Percentiles rank a stretch among this genome's conserved stretches.
Evolutionary conservation across 2,329 filamentous ascomycete genomes (phyloP).

Genomic region (Geosmithia putterillii): DNA sequence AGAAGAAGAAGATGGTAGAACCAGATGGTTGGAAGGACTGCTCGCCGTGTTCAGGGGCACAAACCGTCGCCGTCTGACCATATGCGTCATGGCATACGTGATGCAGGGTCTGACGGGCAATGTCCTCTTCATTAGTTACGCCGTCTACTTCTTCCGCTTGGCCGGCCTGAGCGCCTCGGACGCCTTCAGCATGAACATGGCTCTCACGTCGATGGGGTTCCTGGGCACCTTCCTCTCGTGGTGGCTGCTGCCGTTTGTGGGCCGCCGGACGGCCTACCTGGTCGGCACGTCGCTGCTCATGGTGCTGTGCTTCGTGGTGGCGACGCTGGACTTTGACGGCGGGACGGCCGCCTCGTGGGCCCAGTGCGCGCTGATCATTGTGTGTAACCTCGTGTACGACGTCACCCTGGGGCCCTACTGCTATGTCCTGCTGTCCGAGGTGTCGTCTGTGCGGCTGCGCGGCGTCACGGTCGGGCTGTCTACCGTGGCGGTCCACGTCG

Average conservation of each 20-base stretch:
- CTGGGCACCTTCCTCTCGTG: conserved; percentile 31
- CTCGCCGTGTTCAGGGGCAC: conserved; percentile 32
- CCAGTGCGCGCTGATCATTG: conserved; percentile 19
- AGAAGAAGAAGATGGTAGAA: too few relatives aligned
- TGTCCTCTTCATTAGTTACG: conserved; percentile 26
- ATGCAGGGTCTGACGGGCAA: conserved; percentile 25
- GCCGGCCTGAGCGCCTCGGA: conserved; percentile 16
- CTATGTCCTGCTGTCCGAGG: conserved; percentile 23
- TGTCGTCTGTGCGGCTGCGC: conserved; percentile 18
- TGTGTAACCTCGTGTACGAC: conserved; percentile 15
- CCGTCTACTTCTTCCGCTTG: conserved; percentile 24
- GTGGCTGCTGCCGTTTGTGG: conserved; percentile 24
- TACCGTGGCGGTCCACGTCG: conserved; percentile 13
- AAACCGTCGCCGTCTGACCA: conserved; percentile 31
- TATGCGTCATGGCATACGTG: conserved; percentile 29
- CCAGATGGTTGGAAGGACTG: too few relatives aligned
- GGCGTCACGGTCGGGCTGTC: conserved; percentile 15
- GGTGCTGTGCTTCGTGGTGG: conserved; percentile 22
- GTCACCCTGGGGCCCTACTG: conserved; percentile 24
- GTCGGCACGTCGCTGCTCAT: conserved; percentile 25
- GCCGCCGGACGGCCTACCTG: conserved; percentile 30
- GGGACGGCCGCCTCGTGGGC: conserved; percentile 16
- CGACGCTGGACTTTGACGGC: conserved; percentile 19
- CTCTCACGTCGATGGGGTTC: conserved; percentile 23
- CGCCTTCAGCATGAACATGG: conserved; percentile 24